Base-by-base conservation (phyloP, 768 basidiomycete species). In the Favolaschia claudopus region DNA sequence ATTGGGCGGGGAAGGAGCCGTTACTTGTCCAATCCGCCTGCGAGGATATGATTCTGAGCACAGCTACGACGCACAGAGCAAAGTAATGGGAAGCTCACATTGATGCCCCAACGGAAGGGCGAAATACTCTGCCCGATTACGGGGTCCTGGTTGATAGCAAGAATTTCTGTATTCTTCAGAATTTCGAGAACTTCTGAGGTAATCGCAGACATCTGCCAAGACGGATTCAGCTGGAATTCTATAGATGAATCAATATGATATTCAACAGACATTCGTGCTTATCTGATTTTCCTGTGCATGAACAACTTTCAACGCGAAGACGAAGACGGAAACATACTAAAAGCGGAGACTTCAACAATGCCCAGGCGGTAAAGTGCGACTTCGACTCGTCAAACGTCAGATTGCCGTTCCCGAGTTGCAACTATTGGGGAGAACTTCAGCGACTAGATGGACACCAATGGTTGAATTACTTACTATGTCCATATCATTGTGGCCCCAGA, bases 361-460 rank as follows among this genome's bases (percentile, higher is more conserved):
- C 87, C 88, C 88, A 90, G 5, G 86, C 86, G 0, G 87, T 88
- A 69, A 89, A 89, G 66, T 90, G 88, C 2, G 86, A 82, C 71
- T 89, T 89, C 7, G 81, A 69, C 71, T 89, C 88, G 4, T 89
- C 87, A 66, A 75, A 81, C 0, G 84, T 80, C 20, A 89, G 68
- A 27, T 79, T 78, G 12, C 87, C 87, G 64, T 90, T 90, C 17
- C 88, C 88, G 24, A 87, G 66, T 79, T 87, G 82, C 38, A 87
- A 73, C 85, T 85, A 61, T n/a, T 19, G 19, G 25, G 53, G 29
- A 52, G 12, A 28, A 42, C 17, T 58, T 24, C 4, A 27, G 15
- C 7, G 7, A 20, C 39, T 5, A 39, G 7, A n/a, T n/a, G n/a
- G n/a, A 49, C 4, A 15, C 2, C 12, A 29, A 17, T 24, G 6